A percentile compares a stretch with the other conserved stretches of the same genome.
Evolutionary conservation across 192 early-diverging fungal species (phyloP).

Genomic region (Cetraspora pellucida): DNA sequence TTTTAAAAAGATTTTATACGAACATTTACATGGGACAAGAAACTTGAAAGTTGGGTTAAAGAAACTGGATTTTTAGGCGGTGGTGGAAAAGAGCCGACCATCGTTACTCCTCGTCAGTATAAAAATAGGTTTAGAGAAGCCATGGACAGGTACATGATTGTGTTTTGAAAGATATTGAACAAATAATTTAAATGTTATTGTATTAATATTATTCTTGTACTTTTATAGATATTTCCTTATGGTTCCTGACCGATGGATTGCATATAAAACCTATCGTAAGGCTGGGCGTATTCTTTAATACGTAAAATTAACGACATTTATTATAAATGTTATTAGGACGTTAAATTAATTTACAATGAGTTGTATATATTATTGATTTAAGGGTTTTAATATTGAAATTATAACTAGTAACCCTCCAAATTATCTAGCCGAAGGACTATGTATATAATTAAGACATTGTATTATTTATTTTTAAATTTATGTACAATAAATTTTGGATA

Average conservation of each 20-base stretch:
- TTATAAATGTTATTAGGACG: background rate
- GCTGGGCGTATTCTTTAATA: conserved; percentile 10
- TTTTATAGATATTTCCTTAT: conserved; percentile 70
- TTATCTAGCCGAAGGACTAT: no score
- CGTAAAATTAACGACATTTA: background rate
- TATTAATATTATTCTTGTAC: background rate
- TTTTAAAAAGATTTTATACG: conserved; percentile 83
- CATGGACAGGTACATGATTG: conserved; percentile 75
- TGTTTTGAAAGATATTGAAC: background rate
- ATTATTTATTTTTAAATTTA: no score
- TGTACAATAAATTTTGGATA: no score
- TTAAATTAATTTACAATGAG: background rate
- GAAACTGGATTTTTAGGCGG: conserved; percentile 91
- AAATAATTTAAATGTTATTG: background rate
- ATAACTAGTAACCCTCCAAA: no score
- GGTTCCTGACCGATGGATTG: conserved; percentile 69
- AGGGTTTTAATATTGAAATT: no score
- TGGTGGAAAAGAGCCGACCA: conserved; percentile 90
- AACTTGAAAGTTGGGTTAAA: conserved; percentile 97
- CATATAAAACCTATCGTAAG: background rate
- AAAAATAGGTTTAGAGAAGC: conserved; percentile 90
- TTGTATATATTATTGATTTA: background rate
- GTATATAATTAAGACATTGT: no score
- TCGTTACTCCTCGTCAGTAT: conserved; percentile 94
- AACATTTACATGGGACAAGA: conserved; percentile 99